These are phyloP conservation scores for Pseudognaphalium luteoalbum DNA, from an alignment of 129 eudicot species.

Conservation along the genomic window DNA sequence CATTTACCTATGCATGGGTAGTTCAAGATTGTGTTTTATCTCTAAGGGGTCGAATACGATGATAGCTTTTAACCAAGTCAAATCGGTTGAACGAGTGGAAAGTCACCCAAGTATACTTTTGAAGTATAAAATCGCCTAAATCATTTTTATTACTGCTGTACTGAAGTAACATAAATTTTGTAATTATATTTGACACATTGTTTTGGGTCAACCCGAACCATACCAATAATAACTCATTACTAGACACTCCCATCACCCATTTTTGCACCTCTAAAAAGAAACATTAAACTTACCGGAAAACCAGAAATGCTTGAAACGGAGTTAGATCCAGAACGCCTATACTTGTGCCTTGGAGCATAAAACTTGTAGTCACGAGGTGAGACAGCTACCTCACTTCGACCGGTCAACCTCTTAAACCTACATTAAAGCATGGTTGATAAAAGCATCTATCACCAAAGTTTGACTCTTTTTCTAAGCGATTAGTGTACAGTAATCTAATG, in stretches of 20 bases:
- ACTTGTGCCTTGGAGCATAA: conserved; percentile 93
- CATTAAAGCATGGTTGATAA: background rate
- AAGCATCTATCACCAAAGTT: conserved; percentile 11
- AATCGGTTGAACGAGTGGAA: background rate
- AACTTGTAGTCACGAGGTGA: conserved; percentile 86
- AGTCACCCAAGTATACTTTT: background rate
- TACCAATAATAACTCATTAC: background rate
- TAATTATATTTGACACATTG: background rate
- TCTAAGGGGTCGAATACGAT: background rate
- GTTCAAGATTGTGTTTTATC: background rate
- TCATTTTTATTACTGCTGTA: background rate
- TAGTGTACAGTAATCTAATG: background rate
- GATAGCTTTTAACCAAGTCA: background rate
- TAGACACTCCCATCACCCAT: background rate
- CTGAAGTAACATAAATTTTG: background rate
- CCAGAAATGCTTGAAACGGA: conserved; percentile 59
- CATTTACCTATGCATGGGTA: background rate
- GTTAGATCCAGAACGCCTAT: conserved; percentile 69
- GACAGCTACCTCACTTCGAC: conserved; percentile 74
- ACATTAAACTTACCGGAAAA: conserved; percentile 58
- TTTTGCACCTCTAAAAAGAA: conserved; percentile 4
- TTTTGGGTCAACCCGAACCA: background rate
- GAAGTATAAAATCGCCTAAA: background rate
- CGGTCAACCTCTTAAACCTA: conserved; percentile 94
- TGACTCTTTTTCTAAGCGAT: background rate